phyloP scores from a whole-genome alignment of 1,139 yeast genomes.

The Geotrichum australiense region DNA sequence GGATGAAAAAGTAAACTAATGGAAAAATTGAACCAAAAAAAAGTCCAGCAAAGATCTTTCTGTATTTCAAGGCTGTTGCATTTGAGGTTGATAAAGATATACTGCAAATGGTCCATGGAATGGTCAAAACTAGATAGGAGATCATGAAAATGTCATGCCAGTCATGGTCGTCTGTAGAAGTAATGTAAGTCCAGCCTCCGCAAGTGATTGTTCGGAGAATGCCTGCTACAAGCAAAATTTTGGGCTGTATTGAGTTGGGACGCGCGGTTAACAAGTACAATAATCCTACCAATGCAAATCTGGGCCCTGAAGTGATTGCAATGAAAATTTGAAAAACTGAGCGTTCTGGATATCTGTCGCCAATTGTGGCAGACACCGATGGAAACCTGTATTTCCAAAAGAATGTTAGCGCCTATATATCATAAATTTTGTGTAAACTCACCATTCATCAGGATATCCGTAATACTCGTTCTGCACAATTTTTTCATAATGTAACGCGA shows the following conservation, averaged over 20 bases:
- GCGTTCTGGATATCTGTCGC: slow-evolving; percentile 93
- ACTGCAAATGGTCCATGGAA: slow-evolving; percentile 80
- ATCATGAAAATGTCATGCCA: slow-evolving; percentile 96
- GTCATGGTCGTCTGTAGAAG: slow-evolving; percentile 95
- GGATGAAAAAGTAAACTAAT: slow-evolving; percentile 79
- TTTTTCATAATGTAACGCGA: slow-evolving; percentile 68
- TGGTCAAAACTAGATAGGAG: slow-evolving; percentile 72
- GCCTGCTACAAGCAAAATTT: slow-evolving; percentile 49
- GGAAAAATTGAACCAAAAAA: slow-evolving; percentile 75
- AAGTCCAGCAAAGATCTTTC: slow-evolving; percentile 48
- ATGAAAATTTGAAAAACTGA: slow-evolving; percentile 79
- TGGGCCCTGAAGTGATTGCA: slow-evolving; percentile 50
- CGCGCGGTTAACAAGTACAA: slow-evolving; percentile 42
- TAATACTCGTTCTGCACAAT: slow-evolving; percentile 79
- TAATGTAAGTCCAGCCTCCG: slow-evolving; percentile 98
- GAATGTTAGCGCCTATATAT: neutral
- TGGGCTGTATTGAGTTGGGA: slow-evolving; percentile 40
- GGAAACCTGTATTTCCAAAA: slow-evolving; percentile 53
- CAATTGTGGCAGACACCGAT: slow-evolving; percentile 92
- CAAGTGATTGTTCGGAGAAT: slow-evolving; percentile 80
- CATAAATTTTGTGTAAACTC: neutral
- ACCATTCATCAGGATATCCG: slow-evolving; percentile 96
- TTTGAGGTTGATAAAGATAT: slow-evolving; percentile 48
- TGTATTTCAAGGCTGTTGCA: slow-evolving; percentile 44
- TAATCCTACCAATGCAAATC: slow-evolving; percentile 65